Percentiles rank a stretch among this genome's conserved stretches.
phyloP scores from a whole-genome alignment of 306 rosid genomes.

The Cucumis sativus region Cucumber_9930_V3 NC_026657.2:33907001-33907500 shows the following conservation, averaged over 20 bases:
- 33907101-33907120: conserved; percentile 36
- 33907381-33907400: conserved; percentile 21
- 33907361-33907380: conserved; percentile 13
- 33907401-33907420: conserved; percentile 22
- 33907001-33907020: not conserved
- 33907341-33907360: not conserved
- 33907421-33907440: conserved; percentile 33
- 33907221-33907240: conserved; percentile 64
- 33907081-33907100: not conserved
- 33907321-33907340: conserved; percentile 20
- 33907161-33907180: conserved; percentile 16
- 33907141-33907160: conserved; percentile 8
- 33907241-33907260: conserved; percentile 19
- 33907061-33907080: not conserved
- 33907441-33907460: conserved; percentile 31
- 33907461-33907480: conserved; percentile 39
- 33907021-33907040: not conserved
- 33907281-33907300: conserved; percentile 40
- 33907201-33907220: conserved; percentile 8
- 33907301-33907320: conserved; percentile 26
- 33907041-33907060: too few relatives aligned
- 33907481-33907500: not conserved
- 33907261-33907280: conserved; percentile 18
- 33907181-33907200: conserved; percentile 66
- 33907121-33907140: conserved; percentile 2